These are phyloP conservation scores for Bjerkandera adusta DNA, from an alignment of 1,284 basidiomycete genomes.

Conservation along the genomic window DNA sequence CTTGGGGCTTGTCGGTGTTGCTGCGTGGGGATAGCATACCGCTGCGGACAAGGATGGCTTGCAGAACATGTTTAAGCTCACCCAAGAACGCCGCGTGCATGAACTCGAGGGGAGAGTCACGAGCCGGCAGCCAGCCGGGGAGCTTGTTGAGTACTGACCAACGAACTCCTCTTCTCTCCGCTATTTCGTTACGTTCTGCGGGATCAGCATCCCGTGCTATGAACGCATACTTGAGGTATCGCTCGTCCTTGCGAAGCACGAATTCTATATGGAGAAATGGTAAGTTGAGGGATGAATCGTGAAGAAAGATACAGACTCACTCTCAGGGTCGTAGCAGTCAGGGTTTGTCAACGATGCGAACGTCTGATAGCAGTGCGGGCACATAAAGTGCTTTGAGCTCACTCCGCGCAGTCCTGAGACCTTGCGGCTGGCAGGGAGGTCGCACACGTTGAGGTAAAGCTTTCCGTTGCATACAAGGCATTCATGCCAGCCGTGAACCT, in stretches of 20 bases:
- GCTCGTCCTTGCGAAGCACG: conserved; percentile 10
- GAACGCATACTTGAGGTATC: conserved; percentile 21
- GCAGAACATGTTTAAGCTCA: conserved; percentile 22
- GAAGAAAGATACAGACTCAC: too few relatives aligned
- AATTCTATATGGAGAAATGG: conserved; percentile 7
- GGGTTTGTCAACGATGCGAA: conserved; percentile 3
- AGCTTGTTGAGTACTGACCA: conserved; percentile 17
- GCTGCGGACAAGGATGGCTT: conserved; percentile 19
- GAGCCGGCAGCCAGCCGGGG: conserved; percentile 19
- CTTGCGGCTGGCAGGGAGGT: conserved; percentile 21
- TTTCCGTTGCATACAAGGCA: conserved; percentile 9
- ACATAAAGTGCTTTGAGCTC: conserved; percentile 6
- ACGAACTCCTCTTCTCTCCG: conserved; percentile 14
- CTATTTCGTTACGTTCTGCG: conserved; percentile 12
- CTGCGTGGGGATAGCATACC: conserved; percentile 20
- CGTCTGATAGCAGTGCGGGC: conserved; percentile 11
- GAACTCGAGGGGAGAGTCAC: conserved; percentile 12
- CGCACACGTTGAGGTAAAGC: conserved; percentile 12
- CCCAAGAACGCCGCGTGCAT: conserved; percentile 22
- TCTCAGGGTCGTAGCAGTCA: too few relatives aligned
- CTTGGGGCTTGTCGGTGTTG: conserved; percentile 13
- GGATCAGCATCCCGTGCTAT: conserved; percentile 5
- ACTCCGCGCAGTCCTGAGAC: conserved; percentile 12
- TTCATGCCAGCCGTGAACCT: conserved; percentile 3
- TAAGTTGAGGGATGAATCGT: conserved; percentile 9